A percentile compares a stretch with the other conserved stretches of the same genome.
Conservation (phyloP, 1,284 basidiomycete species). For the Puccinia coronata region DNA sequence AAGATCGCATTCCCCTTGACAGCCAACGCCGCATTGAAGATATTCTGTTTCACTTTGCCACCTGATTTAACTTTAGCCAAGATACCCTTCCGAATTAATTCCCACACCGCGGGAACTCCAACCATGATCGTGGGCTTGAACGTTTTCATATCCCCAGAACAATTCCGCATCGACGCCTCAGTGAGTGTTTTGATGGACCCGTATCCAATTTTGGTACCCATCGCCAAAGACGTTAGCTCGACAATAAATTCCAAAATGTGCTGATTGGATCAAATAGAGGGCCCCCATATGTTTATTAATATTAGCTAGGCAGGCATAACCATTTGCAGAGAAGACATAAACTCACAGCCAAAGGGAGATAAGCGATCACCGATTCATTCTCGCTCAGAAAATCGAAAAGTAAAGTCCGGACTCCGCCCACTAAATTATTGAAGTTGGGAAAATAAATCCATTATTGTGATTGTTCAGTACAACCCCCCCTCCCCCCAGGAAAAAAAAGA, state of each 20-base stretch:
- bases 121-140: conserved; percentile 83
- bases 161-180: conserved; percentile 82
- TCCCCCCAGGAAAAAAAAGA: background rate
- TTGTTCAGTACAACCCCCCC: background rate
- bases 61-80: conserved; percentile 70
- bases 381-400: conserved; percentile 73
- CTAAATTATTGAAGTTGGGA: conserved; percentile 52
- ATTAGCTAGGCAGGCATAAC: background rate
- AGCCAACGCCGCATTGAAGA: conserved; percentile 72
- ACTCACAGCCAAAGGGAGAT: conserved; percentile 48
- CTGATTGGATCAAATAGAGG: background rate
- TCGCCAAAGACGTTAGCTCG: conserved; percentile 54
- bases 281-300: background rate
- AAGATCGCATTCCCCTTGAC: conserved; percentile 71
- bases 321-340: conserved; percentile 49
- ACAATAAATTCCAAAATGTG: conserved; percentile 50
- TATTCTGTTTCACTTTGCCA: conserved; percentile 69
- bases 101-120: conserved; percentile 76
- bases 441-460: conserved; percentile 53
- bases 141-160: conserved; percentile 80
- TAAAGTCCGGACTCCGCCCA: conserved; percentile 74
- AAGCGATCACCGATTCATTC: conserved; percentile 64
- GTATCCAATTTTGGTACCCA: conserved; percentile 79
- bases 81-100: conserved; percentile 84
- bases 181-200: conserved; percentile 96